Conservation (phyloP, 2,329 filamentous ascomycete species). For the Decorospora gaudefroyi region DNA sequence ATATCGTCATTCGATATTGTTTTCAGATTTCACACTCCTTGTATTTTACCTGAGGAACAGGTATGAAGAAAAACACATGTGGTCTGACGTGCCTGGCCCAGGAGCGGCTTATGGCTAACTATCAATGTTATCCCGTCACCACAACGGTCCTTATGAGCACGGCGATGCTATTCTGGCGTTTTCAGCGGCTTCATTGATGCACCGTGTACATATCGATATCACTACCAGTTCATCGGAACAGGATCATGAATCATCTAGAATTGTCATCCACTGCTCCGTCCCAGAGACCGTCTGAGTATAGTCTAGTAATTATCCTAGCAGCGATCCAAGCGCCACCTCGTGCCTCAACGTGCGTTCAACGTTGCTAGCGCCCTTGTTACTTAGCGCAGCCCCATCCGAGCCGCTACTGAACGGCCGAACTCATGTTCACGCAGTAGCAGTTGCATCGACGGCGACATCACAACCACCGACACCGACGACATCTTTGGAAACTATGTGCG, state of each 20-base stretch:
- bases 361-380: background rate
- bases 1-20: conserved; percentile 16
- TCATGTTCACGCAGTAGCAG: no score
- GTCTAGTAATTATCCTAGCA: background rate
- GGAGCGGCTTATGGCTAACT: conserved; percentile 8
- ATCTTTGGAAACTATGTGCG: no score
- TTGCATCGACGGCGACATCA: no score
- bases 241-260: background rate
- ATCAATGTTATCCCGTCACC: conserved; percentile 27
- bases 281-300: no score
- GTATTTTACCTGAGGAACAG: conserved; percentile 18
- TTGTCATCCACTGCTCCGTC: no score
- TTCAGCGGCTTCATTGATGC: background rate
- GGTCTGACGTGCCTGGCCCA: conserved; percentile 4
- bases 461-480: no score
- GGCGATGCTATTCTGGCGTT: conserved; percentile 13
- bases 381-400: background rate
- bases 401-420: no score
- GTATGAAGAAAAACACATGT: conserved; percentile 19
- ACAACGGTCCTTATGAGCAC: conserved; percentile 7
- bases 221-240: background rate
- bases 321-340: background rate
- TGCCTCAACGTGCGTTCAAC: no score
- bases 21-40: conserved; percentile 22
- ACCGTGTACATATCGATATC: conserved; percentile 3